Evolutionary conservation across 352 stramenopile species (phyloP), one percentile per base, ranked within the genome.

Genomic region (Phytophthora nicotianae): DNA sequence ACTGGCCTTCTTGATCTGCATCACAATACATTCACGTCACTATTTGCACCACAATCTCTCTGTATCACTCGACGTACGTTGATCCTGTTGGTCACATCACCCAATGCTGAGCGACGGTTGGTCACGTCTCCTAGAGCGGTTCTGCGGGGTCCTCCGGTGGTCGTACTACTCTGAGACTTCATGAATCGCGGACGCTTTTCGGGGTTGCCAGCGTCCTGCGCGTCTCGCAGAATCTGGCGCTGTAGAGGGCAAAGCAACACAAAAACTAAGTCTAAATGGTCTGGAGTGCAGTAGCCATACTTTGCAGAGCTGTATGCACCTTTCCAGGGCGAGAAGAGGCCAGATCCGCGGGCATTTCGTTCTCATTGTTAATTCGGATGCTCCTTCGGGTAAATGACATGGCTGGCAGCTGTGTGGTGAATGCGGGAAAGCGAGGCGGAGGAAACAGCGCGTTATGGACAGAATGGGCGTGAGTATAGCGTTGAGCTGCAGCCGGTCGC

Each of bases 41-140:
- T 23, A 1, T 8, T 37, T 8, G 7, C 41, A n/a, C 6, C 9
- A n/a, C 0, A 50, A 41, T 47, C 4, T 19, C 4, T 2, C 26
- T 26, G 4, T 9, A 29, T 45, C 45, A 43, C 4, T 62, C 21
- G 6, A 72, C 74, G 58, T 79, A 91, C 77, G 45, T 78, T 86
- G 19, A 91, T 78, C 47, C 86, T 83, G 70, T 93, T 91, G 45
- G 83, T 92, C 46, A 83, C 77, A 65, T 93, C 81, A 5, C 82
- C 76, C 17, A 92, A 61, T 32, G 65, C 82, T 10, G 43, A 32
- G 21, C 79, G 81, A 38, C 82, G 68, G 67, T 93, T 91, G 42
- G 82, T 91, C 38, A 90, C 81, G 57, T 92, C 80, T 4, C 81
- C 74, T 5, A 92, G 68, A 17, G 68, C 82, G 8, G 52, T 20